These are phyloP conservation scores for Aspergillus egyptiacus DNA, from an alignment of 495 filamentous ascomycete genomes.

Conservation along the genomic window DNA sequence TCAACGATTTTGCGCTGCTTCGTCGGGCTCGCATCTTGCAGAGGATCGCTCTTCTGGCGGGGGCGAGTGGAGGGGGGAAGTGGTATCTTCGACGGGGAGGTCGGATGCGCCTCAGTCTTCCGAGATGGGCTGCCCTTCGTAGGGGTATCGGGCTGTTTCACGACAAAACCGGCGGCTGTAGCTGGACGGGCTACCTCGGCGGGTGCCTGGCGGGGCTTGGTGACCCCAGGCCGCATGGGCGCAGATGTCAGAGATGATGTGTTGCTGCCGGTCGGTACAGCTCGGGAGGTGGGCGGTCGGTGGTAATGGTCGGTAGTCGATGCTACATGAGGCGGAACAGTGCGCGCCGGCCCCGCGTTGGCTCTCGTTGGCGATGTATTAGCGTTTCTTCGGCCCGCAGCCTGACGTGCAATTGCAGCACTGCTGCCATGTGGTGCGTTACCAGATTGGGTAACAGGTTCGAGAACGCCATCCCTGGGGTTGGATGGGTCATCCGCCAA, in stretches of 20 bases:
- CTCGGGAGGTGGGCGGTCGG: constrained; percentile 23
- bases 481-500: constrained; percentile 77
- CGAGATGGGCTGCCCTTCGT: constrained; percentile 5
- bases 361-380: no score
- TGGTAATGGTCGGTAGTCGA: constrained; percentile 39
- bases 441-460: no score
- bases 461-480: no score
- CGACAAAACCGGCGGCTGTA: constrained; percentile 32
- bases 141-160: constrained; percentile 12
- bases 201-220: constrained; percentile 20
- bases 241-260: constrained; percentile 51
- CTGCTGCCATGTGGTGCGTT: no score
- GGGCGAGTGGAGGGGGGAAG: constrained; percentile 27
- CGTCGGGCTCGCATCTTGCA: constrained; percentile 20
- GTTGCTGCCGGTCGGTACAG: constrained; percentile 29
- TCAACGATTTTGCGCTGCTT: constrained; percentile 9
- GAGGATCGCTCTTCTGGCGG: constrained; percentile 25
- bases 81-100: background rate
- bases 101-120: background rate
- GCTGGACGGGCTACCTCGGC: constrained; percentile 41
- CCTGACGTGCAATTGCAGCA: no score
- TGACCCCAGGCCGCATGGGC: constrained; percentile 49
- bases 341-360: constrained; percentile 69
- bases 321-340: constrained; percentile 41
- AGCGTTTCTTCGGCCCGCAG: no score